Conservation (phyloP, 192 early-diverging fungal genomes). For the Coemansia asiatica region DNA sequence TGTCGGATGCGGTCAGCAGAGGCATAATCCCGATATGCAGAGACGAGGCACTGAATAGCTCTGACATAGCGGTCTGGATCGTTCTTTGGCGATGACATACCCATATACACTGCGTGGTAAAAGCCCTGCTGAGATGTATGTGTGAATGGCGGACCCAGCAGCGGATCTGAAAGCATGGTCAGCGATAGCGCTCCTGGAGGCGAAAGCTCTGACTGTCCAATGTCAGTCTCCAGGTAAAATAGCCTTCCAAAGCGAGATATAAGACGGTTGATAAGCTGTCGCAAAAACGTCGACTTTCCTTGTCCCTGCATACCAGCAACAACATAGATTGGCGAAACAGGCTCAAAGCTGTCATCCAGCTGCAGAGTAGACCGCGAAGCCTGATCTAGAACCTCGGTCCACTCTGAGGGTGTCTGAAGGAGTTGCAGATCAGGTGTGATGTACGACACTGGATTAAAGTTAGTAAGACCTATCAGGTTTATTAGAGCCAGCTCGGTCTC, state of each 20-base stretch:
- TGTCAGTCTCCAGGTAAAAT: conserved; percentile 87
- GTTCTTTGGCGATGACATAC: conserved; percentile 70
- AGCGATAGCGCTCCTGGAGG: conserved; percentile 78
- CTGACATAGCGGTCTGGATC: conserved; percentile 81
- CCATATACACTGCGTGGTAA: conserved; percentile 72
- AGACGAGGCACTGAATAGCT: conserved; percentile 63
- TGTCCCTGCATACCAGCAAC: conserved; percentile 77
- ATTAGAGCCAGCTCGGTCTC: conserved; percentile 12
- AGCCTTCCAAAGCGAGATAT: conserved; percentile 66
- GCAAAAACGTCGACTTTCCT: conserved; percentile 90
- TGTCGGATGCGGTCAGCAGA: neutral
- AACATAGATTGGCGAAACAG: conserved; percentile 57
- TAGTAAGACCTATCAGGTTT: conserved; percentile 13
- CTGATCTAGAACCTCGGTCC: conserved; percentile 31
- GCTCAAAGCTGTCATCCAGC: conserved; percentile 36
- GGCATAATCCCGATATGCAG: conserved; percentile 57
- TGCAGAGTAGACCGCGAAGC: conserved; percentile 24
- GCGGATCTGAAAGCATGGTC: conserved; percentile 65
- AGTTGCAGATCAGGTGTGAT: conserved; percentile 40
- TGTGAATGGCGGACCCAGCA: conserved; percentile 85
- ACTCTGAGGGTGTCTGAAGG: conserved; percentile 39
- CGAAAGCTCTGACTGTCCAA: conserved; percentile 90
- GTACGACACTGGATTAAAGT: conserved; percentile 22
- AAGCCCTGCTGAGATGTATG: conserved; percentile 61
- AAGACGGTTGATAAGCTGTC: conserved; percentile 74